Evolutionary conservation across 345 rosid genomes (phyloP).

Genomic region (Linum lewisii): DNA sequence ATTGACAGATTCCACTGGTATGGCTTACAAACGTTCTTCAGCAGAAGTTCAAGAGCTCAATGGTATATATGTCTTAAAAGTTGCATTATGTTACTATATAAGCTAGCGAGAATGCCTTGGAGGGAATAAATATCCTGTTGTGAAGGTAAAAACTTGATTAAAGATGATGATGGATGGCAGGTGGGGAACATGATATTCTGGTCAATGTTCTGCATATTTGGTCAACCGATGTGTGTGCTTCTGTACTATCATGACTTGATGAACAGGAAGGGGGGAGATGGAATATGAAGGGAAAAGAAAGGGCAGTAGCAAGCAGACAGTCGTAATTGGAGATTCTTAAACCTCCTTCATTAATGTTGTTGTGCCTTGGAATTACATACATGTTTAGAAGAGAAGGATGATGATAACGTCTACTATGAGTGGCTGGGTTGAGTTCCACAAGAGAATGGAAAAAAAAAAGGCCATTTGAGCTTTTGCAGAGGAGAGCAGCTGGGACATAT

Average conservation of each 20-base stretch:
- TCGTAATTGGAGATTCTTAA: too few relatives aligned
- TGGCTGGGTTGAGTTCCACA: too few relatives aligned
- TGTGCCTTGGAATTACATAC: too few relatives aligned
- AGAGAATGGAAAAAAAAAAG: too few relatives aligned
- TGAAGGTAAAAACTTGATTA: too few relatives aligned
- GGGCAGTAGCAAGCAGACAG: too few relatives aligned
- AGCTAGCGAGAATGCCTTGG: neutral
- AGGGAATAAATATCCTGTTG: too few relatives aligned
- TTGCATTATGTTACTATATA: neutral
- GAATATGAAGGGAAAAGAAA: neutral
- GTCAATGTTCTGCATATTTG: constrained; percentile 86
- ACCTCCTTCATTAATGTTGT: too few relatives aligned
- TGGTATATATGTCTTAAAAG: constrained; percentile 40
- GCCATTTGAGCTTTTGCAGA: too few relatives aligned
- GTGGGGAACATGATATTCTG: constrained; percentile 97
- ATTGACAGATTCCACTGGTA: constrained; percentile 73
- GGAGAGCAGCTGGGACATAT: too few relatives aligned
- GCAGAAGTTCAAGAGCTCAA: constrained; percentile 57
- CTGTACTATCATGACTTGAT: constrained; percentile 90
- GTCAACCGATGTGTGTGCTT: constrained; percentile 95
- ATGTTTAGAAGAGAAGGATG: too few relatives aligned
- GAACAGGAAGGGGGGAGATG: constrained; percentile 53
- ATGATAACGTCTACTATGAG: too few relatives aligned
- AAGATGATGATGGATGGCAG: constrained; percentile 22
- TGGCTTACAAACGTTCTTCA: constrained; percentile 69